Evolutionary conservation across 2,329 filamentous ascomycete species (phyloP).

Genomic region (Penicillium sp.): DNA sequence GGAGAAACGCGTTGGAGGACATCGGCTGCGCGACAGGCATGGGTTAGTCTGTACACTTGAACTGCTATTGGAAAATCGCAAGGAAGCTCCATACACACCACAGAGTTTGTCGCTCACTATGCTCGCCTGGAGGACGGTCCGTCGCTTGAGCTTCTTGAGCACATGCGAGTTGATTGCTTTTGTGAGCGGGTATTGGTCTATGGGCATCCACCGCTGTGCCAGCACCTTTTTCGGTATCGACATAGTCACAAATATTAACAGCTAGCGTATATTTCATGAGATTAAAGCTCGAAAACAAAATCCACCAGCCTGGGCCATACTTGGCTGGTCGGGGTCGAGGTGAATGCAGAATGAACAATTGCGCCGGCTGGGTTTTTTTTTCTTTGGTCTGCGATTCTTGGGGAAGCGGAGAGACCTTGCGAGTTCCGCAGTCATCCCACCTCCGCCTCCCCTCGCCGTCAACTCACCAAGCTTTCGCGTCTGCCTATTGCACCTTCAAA

Average conservation of each 20-base stretch:
- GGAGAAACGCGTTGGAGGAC: constrained; percentile 69
- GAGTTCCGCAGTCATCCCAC: constrained; percentile 20
- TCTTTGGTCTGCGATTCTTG: not conserved
- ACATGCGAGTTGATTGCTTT: constrained; percentile 8
- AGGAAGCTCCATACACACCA: constrained; percentile 31
- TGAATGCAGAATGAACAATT: not conserved
- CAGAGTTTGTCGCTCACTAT: constrained; percentile 40
- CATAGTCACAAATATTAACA: not conserved
- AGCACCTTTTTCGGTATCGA: constrained; percentile 8
- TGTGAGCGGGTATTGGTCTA: constrained; percentile 30
- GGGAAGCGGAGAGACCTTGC: constrained; percentile 22
- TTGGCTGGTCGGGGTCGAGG: not conserved
- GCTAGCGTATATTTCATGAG: not conserved
- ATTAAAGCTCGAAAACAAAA: too few species aligned
- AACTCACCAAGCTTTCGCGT: not conserved
- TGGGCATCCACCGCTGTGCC: constrained; percentile 24
- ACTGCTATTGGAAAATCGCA: not conserved
- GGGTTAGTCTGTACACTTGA: constrained; percentile 1
- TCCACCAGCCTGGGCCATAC: not conserved
- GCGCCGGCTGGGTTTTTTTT: not conserved
- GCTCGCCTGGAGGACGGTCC: constrained; percentile 19
- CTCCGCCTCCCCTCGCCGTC: constrained; percentile 10
- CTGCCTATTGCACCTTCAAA: constrained; percentile 11
- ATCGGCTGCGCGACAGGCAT: constrained; percentile 57
- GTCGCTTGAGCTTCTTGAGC: constrained; percentile 9